Evolutionary conservation across 805 yeast genomes (phyloP).

Genomic region (Candida gorgasii): DNA sequence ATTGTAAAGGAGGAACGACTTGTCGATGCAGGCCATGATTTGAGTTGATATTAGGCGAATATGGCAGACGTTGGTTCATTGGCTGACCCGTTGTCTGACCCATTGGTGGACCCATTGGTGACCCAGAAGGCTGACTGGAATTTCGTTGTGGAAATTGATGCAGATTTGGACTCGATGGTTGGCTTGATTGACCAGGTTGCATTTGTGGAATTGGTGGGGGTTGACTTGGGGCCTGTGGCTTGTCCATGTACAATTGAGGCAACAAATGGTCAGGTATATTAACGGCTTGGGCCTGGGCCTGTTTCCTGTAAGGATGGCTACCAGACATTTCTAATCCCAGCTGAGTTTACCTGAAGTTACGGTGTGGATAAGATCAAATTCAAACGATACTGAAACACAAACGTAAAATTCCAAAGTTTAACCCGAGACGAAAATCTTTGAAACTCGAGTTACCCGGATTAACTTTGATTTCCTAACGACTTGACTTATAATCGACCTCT

Average conservation of each 20-base stretch:
- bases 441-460: neutral
- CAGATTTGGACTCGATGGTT: slow-evolving; percentile 7
- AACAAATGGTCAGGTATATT: slow-evolving; percentile 26
- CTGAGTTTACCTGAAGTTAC: too few relatives aligned
- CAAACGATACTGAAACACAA: too few relatives aligned
- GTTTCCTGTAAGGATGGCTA: slow-evolving; percentile 16
- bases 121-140: too few relatives aligned
- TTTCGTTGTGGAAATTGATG: neutral
- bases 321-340: slow-evolving; percentile 12
- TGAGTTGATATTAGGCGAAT: too few relatives aligned
- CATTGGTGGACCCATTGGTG: too few relatives aligned
- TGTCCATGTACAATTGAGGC: slow-evolving; percentile 21
- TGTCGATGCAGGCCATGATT: neutral
- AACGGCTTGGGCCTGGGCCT: slow-evolving; percentile 16
- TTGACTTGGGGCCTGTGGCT: neutral
- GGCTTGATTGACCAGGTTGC: slow-evolving; percentile 2
- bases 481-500: too few relatives aligned
- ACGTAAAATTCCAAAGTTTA: too few relatives aligned
- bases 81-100: too few relatives aligned
- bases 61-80: too few relatives aligned
- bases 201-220: neutral
- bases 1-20: slow-evolving; percentile 6
- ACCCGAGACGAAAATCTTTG: neutral
- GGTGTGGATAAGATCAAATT: too few relatives aligned
- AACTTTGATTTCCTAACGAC: too few relatives aligned